A percentile compares a stretch with the other conserved stretches of the same genome.
These are phyloP conservation scores for Heracleum sosnowskyi DNA, from an alignment of 129 eudicot genomes.

Conservation along the genomic window DNA sequence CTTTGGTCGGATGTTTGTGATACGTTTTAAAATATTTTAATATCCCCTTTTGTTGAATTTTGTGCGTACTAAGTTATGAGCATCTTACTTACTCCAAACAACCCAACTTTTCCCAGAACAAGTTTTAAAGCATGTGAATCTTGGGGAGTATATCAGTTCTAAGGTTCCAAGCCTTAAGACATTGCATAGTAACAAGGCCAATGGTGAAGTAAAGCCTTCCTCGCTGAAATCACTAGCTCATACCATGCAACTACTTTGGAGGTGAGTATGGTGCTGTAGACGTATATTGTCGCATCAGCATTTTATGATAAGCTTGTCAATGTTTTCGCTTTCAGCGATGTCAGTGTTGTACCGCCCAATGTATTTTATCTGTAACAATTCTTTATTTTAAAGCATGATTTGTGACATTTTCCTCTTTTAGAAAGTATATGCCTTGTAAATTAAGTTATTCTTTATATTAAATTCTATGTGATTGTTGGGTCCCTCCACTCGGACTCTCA, in stretches of 20 bases:
- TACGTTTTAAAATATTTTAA: neutral
- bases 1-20: conserved; percentile 4
- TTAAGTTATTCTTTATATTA: neutral
- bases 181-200: conserved; percentile 35
- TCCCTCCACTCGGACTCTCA: neutral
- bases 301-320: neutral
- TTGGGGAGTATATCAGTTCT: conserved; percentile 53
- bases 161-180: conserved; percentile 70
- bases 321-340: neutral
- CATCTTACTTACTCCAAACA: neutral
- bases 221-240: conserved; percentile 46
- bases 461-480: neutral
- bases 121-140: conserved; percentile 68
- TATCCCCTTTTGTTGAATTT: neutral
- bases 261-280: conserved; percentile 29
- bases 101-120: conserved; percentile 53
- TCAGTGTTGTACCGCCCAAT: neutral
- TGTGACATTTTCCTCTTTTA: neutral
- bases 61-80: conserved; percentile 15
- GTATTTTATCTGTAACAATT: neutral
- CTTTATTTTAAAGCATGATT: neutral
- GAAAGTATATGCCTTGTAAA: neutral
- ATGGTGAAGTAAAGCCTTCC: conserved; percentile 60
- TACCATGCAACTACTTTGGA: conserved; percentile 51
- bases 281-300: neutral